Evolutionary conservation across 2,329 filamentous ascomycete genomes (phyloP).

Genomic region (Alternaria sp.): DNA sequence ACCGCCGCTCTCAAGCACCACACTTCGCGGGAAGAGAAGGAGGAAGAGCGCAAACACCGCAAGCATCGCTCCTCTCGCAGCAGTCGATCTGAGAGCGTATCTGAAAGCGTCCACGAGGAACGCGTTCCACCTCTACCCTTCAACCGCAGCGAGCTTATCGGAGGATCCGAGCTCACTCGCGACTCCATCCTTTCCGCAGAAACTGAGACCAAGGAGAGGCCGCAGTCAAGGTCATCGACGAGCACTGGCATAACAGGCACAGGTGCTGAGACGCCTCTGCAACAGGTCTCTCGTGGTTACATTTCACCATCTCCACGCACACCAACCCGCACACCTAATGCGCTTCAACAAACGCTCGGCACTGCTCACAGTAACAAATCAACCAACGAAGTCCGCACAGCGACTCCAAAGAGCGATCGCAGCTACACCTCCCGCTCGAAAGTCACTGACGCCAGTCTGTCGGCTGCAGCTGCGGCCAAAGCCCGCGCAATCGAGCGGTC

Average conservation of each 20-base stretch:
- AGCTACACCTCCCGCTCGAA: slow-evolving; percentile 52
- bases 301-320: slow-evolving; percentile 68
- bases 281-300: slow-evolving; percentile 69
- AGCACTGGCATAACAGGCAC: slow-evolving; percentile 53
- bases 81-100: slow-evolving; percentile 61
- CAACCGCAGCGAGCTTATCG: slow-evolving; percentile 81
- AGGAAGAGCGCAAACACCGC: slow-evolving; percentile 54
- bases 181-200: slow-evolving; percentile 86
- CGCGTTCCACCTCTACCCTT: slow-evolving; percentile 81
- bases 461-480: slow-evolving; percentile 51
- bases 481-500: slow-evolving; percentile 46
- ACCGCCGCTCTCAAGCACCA: slow-evolving; percentile 70
- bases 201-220: slow-evolving; percentile 67
- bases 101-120: slow-evolving; percentile 61
- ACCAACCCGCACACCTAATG: slow-evolving; percentile 67
- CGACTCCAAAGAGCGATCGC: slow-evolving; percentile 55
- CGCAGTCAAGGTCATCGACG: slow-evolving; percentile 67
- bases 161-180: slow-evolving; percentile 82
- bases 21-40: slow-evolving; percentile 64
- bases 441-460: slow-evolving; percentile 29
- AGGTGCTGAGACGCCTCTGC: slow-evolving; percentile 61
- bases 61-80: slow-evolving; percentile 59
- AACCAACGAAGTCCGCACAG: slow-evolving; percentile 59
- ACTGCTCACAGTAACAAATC: slow-evolving; percentile 70
- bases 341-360: slow-evolving; percentile 67